Base-by-base conservation (phyloP, 768 basidiomycete genomes). In the Daedaleopsis sinensis region DNA sequence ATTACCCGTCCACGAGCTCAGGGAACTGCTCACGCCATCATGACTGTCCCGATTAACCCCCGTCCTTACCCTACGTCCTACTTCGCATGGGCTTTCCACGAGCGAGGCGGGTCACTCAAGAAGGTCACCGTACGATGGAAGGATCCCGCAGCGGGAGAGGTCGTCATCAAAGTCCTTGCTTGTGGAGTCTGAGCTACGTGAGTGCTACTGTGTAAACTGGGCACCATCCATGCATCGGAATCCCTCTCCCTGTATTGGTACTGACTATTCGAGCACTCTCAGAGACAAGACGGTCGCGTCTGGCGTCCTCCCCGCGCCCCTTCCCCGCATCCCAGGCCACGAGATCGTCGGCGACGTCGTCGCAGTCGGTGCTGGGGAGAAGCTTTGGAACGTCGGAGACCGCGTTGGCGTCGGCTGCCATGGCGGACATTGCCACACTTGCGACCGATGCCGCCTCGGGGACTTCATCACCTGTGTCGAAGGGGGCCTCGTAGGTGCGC, bases 391-490 rank as follows among this genome's bases (percentile, higher is more conserved):
- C 44, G 38, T 70, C 19, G 73, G 73, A 19, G 64, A 72, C 36
- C 70, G 69, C n/a, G 72, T 75, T 19, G 74, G 74, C 38, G 65
- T 64, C 11, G 70, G 69, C 18, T 74, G 72, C 72, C 69, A 68
- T 32, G 70, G 70, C n/a, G 63, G 68, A 0, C 68, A 69, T 52
- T 72, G 74, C 52, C 61, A 64, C 11, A 42, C 52, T 6, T 71
- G 72, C 1, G 10, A 42, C 39, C 11, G 39, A 11, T 42, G 39
- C 39, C 39, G 39, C 3, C 13, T 42, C 18, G 39, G 39, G 18
- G 69, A 71, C 21, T 70, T 65, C 60, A 58, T 70, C 13, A 66
- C 62, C 1, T 75, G 74, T 52, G 46, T 56, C 21, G 63, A 70
- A 19, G 70, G 64, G n/a, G 63, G 57, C 18, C 63, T 66, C 43